Conservation (phyloP, 148 eudicot species). For the Rhododendron vialii region DNA sequence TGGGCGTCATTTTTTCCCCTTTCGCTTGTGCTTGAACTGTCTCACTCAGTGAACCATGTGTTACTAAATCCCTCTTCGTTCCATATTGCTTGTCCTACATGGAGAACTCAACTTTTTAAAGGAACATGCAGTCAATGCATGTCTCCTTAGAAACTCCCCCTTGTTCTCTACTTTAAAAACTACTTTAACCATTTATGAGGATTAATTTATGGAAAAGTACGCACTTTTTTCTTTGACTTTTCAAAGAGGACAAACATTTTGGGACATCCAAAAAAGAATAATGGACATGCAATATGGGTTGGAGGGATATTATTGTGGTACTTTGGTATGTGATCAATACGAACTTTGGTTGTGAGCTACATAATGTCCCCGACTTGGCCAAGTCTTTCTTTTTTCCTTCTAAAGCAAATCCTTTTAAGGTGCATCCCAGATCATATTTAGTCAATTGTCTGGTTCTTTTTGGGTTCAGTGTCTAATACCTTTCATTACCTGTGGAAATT, state of each 20-base stretch:
- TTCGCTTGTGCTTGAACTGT: neutral
- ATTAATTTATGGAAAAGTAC: neutral
- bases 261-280: neutral
- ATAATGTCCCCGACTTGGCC: neutral
- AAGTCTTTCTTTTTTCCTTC: neutral
- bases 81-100: neutral
- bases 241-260: neutral
- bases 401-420: conserved; percentile 1
- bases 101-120: neutral
- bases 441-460: neutral
- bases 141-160: neutral
- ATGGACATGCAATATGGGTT: neutral
- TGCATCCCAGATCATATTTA: neutral
- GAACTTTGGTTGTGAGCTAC: neutral
- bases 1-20: neutral
- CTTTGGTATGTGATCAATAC: neutral
- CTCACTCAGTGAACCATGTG: neutral
- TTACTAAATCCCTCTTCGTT: neutral
- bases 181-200: neutral
- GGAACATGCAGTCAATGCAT: neutral
- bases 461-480: neutral
- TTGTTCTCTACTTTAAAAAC: neutral
- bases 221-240: neutral
- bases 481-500: neutral
- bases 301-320: neutral